Conservation (phyloP, 371 early-diverging fungal genomes). For the Mucor velutinosus region DNA sequence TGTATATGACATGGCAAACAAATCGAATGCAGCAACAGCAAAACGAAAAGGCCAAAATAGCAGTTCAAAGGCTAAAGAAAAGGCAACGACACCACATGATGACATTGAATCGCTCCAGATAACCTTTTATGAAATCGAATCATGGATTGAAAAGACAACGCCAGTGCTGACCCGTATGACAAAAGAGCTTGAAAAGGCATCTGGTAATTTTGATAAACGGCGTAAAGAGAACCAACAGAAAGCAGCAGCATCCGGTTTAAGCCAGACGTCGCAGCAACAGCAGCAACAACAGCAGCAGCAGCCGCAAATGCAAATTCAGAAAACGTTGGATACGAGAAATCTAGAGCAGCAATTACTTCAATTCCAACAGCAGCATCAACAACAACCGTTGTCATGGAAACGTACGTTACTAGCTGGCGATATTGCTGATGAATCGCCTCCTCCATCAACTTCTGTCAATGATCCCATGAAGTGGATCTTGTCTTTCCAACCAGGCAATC, state of each 20-base stretch:
- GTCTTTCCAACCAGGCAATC: slow-evolving; percentile 39
- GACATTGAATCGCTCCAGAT: slow-evolving; percentile 53
- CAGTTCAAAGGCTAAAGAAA: slow-evolving; percentile 29
- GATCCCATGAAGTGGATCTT: slow-evolving; percentile 31
- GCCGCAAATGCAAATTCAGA: neutral
- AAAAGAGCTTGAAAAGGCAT: slow-evolving; percentile 51
- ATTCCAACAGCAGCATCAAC: slow-evolving; percentile 15
- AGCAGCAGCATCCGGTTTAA: neutral
- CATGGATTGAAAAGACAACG: slow-evolving; percentile 56
- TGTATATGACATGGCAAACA: slow-evolving; percentile 20
- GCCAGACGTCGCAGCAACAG: neutral
- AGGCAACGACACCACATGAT: slow-evolving; percentile 39
- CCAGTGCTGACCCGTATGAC: slow-evolving; percentile 51
- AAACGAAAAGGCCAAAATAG: slow-evolving; percentile 13
- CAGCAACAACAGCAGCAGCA: neutral
- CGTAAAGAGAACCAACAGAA: slow-evolving; percentile 8
- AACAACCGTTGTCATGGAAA: slow-evolving; percentile 10
- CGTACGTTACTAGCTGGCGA: neutral
- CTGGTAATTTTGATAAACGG: slow-evolving; percentile 43
- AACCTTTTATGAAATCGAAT: slow-evolving; percentile 38
- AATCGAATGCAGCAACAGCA: slow-evolving; percentile 3
- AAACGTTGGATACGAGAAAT: slow-evolving; percentile 1
- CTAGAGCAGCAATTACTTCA: slow-evolving; percentile 13
- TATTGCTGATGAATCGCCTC: neutral
- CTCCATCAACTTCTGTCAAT: neutral